Percentiles rank a stretch among this genome's conserved stretches.
phyloP scores from a whole-genome alignment of 225 moss, liverwort and hornwort species.

The Pleurozium schreberi region DNA sequence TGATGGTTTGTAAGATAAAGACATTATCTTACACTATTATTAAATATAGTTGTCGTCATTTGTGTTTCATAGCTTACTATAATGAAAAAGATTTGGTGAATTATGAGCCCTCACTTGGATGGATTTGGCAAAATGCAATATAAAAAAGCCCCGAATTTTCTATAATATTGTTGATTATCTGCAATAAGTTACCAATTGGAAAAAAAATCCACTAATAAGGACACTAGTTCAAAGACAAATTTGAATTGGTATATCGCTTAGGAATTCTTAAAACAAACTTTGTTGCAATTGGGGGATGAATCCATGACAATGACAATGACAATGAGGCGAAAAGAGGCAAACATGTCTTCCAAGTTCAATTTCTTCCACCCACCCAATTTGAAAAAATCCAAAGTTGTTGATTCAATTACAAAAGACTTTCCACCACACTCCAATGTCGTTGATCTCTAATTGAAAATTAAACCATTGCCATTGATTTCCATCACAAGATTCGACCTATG shows the following conservation, averaged over 20 bases:
- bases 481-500: no score
- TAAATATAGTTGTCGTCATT: no score
- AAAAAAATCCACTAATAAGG: rapidly evolving
- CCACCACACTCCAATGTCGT: no score
- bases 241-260: not conserved
- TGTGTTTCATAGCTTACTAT: rapidly evolving
- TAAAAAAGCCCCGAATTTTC: no score
- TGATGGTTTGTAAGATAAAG: no score
- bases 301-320: not conserved
- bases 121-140: not conserved
- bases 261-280: not conserved
- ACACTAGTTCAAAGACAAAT: not conserved
- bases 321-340: no score
- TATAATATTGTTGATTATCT: rapidly evolving
- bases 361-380: no score
- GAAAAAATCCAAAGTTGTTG: no score
- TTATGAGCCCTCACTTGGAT: not conserved
- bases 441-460: no score
- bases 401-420: no score
- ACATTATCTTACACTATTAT: not conserved
- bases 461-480: no score
- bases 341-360: no score
- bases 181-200: rapidly evolving
- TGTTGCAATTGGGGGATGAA: not conserved
- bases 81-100: not conserved